Evolutionary conservation across 345 rosid genomes (phyloP), one percentile per base, ranked within the genome.

Genomic region (Arabis alpina): DNA sequence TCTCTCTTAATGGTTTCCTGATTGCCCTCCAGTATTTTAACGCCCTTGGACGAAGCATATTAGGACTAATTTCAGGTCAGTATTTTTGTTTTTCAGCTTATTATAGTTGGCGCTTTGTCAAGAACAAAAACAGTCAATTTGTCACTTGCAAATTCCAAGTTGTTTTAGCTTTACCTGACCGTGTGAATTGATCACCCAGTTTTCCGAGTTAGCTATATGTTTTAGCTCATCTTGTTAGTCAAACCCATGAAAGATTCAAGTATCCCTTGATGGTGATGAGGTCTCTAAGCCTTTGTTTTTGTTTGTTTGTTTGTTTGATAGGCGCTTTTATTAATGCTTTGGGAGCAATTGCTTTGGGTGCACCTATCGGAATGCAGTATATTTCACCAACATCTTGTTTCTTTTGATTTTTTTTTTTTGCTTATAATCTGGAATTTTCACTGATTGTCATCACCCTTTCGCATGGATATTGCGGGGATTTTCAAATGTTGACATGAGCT

Each of bases 261-360:
- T 37, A 24, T 40, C 49, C 50, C 12, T 73, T 56, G 30, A 27
- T 56, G 41, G 23, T 30, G 66, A 34, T 30, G 66, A 34, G 3
- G 40, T 41, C n/a, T 65, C 54, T 66, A 41, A 50, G 27, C 54
- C 10, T 50, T 8, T 66, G 45, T 65, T 53, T 60, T 70, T n/a
- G n/a, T n/a, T 19, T 19, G 23, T 19, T 19, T n/a, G 9, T 9
- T 23, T 61, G 27, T 14, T 51, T 23, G 80, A 58, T 34, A 93
- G 98, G 97, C 48, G 96, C 96, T 64, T 40, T 87, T 7, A 8
- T 84, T 27, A 89, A 86, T 82, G 88, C 88, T 54, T 56, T 88
- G 68, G 96, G 94, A 82, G 96, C 95, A 30, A 61, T 91, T 75
- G 85, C 82, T 59, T 79, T 94, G 82, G 97, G 96, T 15, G 90